Evolutionary conservation across 495 filamentous ascomycete genomes (phyloP), one percentile per base, ranked within the genome.

Genomic region (Hyphodiscus hymeniophilus): DNA sequence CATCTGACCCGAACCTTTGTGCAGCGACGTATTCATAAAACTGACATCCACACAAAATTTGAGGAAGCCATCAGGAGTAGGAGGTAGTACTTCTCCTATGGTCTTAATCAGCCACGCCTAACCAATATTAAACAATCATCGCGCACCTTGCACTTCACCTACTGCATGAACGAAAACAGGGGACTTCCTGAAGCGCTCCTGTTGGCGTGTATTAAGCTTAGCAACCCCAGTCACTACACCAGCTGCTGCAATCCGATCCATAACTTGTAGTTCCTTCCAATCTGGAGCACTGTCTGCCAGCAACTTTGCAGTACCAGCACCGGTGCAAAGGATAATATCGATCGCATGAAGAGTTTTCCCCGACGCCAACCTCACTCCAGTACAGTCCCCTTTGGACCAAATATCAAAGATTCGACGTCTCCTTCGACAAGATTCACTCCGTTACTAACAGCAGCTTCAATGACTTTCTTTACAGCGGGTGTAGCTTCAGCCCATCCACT

Each of bases 401-500:
- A 46, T 8, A 33, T 12, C 3, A 59, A 10, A 7, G 30, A 42
- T 16, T 17, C 21, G 13, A 59, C 46, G 32, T 50, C 45, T 8
- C 30, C 52, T 34, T 45, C 18, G 13, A 55, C 23, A 36, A 50
- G 56, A 24, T 39, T 43, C 2, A 82, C 77, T 2, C 81, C 78
- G 48, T 66, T 50, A 24, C 66, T 62, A 1, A 77, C 43, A 23
- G 73, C 72, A 34, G 50, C 60, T 42, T 69, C 60, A 33, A 73
- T 75, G 0, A 71, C 63, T 1, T 61, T 63, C 16, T 60, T 52
- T 33, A 83, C 58, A 12, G 73, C 67, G 36, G 73, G 67, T 31
- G 69, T 75, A 1, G 79, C 81, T n/a, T 74, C 77, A 0, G 73
- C 79, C 75, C 77, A 83, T 0, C 81, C 81, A 63, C 75, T 75